phyloP scores from a whole-genome alignment of 2,329 filamentous ascomycete species.

The Cryphonectria nitschkei region DNA sequence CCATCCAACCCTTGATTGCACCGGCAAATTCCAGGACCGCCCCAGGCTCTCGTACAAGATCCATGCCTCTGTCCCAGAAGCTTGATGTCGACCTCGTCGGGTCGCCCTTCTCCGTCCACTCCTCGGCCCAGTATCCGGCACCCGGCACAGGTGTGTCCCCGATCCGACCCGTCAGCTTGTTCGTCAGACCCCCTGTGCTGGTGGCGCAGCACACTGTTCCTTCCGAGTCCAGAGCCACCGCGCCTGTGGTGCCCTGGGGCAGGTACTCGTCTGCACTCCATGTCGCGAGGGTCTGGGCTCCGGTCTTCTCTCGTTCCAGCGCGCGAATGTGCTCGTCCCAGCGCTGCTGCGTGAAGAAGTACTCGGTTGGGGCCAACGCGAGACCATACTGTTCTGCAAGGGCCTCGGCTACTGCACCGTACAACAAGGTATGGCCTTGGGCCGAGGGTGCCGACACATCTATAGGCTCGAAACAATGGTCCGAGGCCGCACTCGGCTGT shows the following conservation, averaged over 20 bases:
- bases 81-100: conserved; percentile 32
- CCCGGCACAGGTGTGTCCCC: conserved; percentile 85
- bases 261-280: conserved; percentile 70
- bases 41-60: conserved; percentile 28
- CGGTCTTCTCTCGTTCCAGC: conserved; percentile 49
- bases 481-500: conserved; percentile 38
- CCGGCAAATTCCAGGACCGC: conserved; percentile 46
- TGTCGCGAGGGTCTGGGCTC: conserved; percentile 43
- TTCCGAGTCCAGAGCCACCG: conserved; percentile 76
- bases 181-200: conserved; percentile 79
- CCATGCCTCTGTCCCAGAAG: conserved; percentile 25
- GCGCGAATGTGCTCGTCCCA: conserved; percentile 72
- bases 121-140: conserved; percentile 88
- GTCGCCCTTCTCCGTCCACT: conserved; percentile 65
- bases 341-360: conserved; percentile 76
- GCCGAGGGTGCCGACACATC: conserved; percentile 56
- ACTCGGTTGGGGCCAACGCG: conserved; percentile 68
- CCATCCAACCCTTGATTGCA: conserved; percentile 53
- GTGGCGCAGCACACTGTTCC: conserved; percentile 73
- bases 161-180: conserved; percentile 83
- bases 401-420: conserved; percentile 68
- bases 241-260: conserved; percentile 83
- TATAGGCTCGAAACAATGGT: conserved; percentile 23
- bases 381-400: conserved; percentile 71
- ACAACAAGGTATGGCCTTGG: conserved; percentile 71